Evolutionary conservation across 75 land plant genomes (phyloP), one percentile per base, ranked within the genome.

Genomic region (Picea sitchensis): DNA sequence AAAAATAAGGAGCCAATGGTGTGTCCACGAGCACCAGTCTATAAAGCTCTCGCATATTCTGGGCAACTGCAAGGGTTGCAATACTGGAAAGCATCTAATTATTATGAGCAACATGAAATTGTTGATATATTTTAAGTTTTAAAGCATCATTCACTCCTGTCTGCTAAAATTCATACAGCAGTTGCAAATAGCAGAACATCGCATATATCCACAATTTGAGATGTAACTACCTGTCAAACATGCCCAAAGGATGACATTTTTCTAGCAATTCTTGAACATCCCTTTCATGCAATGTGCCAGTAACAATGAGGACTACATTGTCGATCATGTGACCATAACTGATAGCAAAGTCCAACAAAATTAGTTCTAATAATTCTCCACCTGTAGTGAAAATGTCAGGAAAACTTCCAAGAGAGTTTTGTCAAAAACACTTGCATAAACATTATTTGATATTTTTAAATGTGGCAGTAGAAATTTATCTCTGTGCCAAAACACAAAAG

Each of bases 271-370:
- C 99, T 32, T 96, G 93, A 26, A 96, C 99, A 91, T 96, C 99
- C 83, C 99, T 87, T 84, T 96, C 99, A 83, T 96, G 99, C 80
- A 96, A 85, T 20, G 99, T 93, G 58, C 99, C 99, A 59, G 99
- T 96, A 67, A 96, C 99, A 87, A 96, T 96, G 65, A 96, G 90
- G 76, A 96, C 99, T 75, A 96, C 93, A 84, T 96, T 96, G 84
- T 96, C 99, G 71, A 96, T 96, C 94, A 96, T 96, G 86, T 96
- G 93, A 26, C 99, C 99, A 86, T 96, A 96, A 76, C 99, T 96
- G 88, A 15, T 78, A 51, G 12, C 17, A 62, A n/a, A 34, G 80
- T 75, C 5, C 32, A 78, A 38, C 63, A 79, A 59, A 86, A 76
- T 41, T 47, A 31, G 18, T 58, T 62, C 21, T 18, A 62, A 62